Evolutionary conservation across 257 asterid genomes (phyloP), one percentile per base, ranked within the genome.

Genomic region (Paraleonurus japonicus): DNA sequence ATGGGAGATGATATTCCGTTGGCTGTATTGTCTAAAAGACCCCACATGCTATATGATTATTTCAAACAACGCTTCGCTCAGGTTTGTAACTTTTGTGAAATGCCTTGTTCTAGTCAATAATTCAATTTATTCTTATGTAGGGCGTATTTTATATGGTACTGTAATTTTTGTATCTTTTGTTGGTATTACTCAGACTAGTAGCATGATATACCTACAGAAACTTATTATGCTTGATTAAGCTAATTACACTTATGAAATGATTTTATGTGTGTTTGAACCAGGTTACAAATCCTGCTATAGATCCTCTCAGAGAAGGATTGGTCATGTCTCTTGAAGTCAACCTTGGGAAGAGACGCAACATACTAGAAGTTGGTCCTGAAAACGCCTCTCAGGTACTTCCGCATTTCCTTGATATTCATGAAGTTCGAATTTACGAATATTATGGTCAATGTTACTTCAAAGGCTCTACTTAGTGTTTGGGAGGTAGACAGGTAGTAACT

Each of bases 271-370:
- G 30, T 54, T 45, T 57, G 55, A 78, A 73, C 73, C 84, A 95
- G 99, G 99, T 95, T 64, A 95, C 99, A 71, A 95, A 95, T 85
- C 99, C 99, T 22, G 99, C 99, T 63, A 95, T 95, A 76, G 99
- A 95, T 81, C 99, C 99, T 67, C 93, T 95, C 20, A 85, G 99
- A 84, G 99, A 95, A 88, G 99, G 99, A 60, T 76, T 95, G 65
- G 99, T 95, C 73, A 95, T 95, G 99, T 95, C 99, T 65, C 97
- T 95, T 71, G 99, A 95, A 81, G 92, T 95, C 78, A 92, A 92
- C 83, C 96, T 95, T 75, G 99, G 98, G 70, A 92, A 84, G 82
- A 91, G 99, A 76, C 85, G 96, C 61, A 95, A 95, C 78, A 91
- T 95, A 69, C 89, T 92, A 71, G 97, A 88, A 87, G 89, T 88